Conservation (phyloP, 768 basidiomycete genomes). For the Lanmaoa rubissima region DNA sequence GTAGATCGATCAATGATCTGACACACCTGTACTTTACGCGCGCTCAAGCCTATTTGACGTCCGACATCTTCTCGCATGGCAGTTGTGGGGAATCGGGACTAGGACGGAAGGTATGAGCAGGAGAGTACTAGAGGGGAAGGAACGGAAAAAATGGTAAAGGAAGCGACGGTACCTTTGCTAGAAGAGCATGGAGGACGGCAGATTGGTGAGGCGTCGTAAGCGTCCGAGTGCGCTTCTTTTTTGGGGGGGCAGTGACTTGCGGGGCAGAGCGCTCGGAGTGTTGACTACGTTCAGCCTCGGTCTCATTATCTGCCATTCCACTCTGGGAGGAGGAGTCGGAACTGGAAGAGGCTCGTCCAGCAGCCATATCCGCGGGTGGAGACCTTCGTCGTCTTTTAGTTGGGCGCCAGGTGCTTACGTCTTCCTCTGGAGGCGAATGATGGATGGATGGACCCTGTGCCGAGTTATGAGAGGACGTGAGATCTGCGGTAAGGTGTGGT, state of each 20-base stretch:
- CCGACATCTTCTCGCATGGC: conserved; percentile 87
- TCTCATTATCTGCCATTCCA: conserved; percentile 60
- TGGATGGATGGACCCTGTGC: conserved; percentile 11
- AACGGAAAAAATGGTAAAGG: not conserved
- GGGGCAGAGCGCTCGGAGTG: conserved; percentile 36
- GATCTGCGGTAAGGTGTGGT: conserved; percentile 9
- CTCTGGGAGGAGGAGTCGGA: conserved; percentile 50
- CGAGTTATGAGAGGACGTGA: conserved; percentile 12
- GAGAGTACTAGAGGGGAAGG: not conserved
- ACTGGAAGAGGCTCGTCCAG: conserved; percentile 25
- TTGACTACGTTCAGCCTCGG: conserved; percentile 44
- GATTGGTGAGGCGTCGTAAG: conserved; percentile 88
- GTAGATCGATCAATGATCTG: conserved; percentile 2
- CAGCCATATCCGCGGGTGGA: conserved; percentile 20
- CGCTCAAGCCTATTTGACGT: conserved; percentile 82
- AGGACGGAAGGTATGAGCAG: not conserved
- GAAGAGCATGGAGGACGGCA: conserved; percentile 79
- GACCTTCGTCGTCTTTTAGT: conserved; percentile 20
- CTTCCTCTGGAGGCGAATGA: conserved; percentile 14
- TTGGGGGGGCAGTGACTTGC: conserved; percentile 35
- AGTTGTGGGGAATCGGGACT: conserved; percentile 90
- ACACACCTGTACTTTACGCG: conserved; percentile 86
- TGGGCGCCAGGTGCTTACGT: conserved; percentile 22
- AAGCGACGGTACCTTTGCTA: conserved; percentile 65
- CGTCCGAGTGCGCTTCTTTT: conserved; percentile 78